Percentiles rank a stretch among this genome's conserved stretches.
phyloP scores from a whole-genome alignment of 129 eudicot species.

The Logfia minima region DNA sequence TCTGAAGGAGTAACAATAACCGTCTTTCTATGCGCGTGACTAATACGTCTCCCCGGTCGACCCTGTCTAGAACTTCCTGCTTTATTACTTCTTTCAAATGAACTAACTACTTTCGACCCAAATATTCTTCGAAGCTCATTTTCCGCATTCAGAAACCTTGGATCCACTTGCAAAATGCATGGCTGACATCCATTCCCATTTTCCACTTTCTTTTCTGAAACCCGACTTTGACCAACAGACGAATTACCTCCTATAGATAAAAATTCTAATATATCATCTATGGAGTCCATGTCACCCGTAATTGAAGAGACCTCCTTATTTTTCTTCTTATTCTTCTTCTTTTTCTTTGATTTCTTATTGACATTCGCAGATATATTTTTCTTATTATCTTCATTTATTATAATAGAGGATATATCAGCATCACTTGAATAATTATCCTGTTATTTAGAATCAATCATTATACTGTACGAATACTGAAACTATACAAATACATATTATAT shows the following conservation, averaged over 20 bases:
- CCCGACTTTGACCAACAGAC: constrained; percentile 26
- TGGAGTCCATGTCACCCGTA: constrained; percentile 18
- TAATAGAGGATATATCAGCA: constrained; percentile 27
- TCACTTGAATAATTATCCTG: constrained; percentile 54
- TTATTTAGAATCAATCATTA: neutral
- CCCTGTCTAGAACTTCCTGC: constrained; percentile 68
- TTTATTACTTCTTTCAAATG: constrained; percentile 63
- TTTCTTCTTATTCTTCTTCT: constrained; percentile 75
- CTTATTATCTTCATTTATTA: constrained; percentile 24
- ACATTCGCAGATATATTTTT: constrained; percentile 30
- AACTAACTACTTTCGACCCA: constrained; percentile 83
- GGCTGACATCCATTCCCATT: constrained; percentile 34
- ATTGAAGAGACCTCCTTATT: constrained; percentile 39
- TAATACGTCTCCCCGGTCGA: constrained; percentile 72
- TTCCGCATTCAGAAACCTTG: constrained; percentile 78
- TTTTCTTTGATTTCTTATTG: constrained; percentile 70
- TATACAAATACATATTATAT: neutral
- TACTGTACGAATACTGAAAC: too few species aligned
- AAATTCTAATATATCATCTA: constrained; percentile 40
- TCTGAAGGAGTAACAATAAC: constrained; percentile 71
- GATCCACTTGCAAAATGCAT: constrained; percentile 74
- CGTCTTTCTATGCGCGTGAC: constrained; percentile 53
- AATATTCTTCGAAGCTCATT: constrained; percentile 88
- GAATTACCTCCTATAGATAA: constrained; percentile 51
- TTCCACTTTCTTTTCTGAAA: constrained; percentile 32